phyloP scores from a whole-genome alignment of 148 eudicot species.

The Camellia sinensis region DNA sequence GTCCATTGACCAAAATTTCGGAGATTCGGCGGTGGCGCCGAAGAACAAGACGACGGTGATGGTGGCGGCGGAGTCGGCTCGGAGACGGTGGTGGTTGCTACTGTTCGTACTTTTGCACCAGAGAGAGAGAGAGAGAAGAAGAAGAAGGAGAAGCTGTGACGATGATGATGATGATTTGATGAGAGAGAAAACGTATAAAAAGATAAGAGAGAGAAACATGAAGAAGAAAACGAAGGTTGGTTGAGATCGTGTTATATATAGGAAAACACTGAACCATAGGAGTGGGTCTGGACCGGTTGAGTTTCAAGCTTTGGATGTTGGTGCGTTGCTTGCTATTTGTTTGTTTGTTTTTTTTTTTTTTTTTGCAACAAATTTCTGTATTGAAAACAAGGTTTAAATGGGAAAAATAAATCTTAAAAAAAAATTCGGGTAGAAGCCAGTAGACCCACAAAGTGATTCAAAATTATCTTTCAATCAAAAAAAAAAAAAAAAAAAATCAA shows the following conservation, averaged over 20 bases:
- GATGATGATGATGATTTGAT: slow-evolving; percentile 1
- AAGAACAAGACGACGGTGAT: background rate
- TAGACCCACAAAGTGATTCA: too few relatives aligned
- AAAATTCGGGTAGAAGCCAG: too few relatives aligned
- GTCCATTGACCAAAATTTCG: slow-evolving; percentile 10
- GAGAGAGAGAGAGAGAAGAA: too few relatives aligned
- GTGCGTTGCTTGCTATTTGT: background rate
- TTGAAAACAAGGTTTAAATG: slow-evolving; percentile 1
- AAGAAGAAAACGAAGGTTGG: background rate
- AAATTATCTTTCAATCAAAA: too few relatives aligned
- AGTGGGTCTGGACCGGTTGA: background rate
- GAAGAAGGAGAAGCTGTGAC: background rate
- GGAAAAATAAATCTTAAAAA: background rate
- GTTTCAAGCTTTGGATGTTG: background rate
- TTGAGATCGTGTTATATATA: background rate
- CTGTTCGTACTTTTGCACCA: slow-evolving; percentile 7
- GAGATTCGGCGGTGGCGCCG: background rate
- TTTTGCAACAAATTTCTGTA: background rate
- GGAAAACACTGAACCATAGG: background rate
- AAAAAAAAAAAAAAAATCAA: too few relatives aligned
- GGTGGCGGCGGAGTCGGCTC: slow-evolving; percentile 11
- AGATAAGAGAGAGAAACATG: background rate
- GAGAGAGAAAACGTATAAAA: background rate
- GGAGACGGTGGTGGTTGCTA: slow-evolving; percentile 7
- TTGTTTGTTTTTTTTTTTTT: too few relatives aligned